Base-by-base conservation (phyloP, 495 filamentous ascomycete genomes). In the Hypoxylon rickii region DNA sequence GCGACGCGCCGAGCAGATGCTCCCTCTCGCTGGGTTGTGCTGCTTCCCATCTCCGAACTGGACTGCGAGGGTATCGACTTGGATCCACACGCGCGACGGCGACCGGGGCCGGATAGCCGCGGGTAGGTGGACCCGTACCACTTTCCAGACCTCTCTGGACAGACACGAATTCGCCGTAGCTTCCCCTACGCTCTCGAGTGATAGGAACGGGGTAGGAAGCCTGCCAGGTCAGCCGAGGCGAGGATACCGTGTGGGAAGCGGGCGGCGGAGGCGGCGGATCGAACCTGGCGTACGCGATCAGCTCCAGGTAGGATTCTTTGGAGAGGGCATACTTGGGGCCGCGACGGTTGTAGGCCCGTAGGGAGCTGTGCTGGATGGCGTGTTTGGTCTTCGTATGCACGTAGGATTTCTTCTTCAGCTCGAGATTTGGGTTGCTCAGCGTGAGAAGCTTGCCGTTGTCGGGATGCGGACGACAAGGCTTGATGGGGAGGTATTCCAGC, bases 391-490 rank as follows among this genome's bases (percentile, higher is more conserved):
- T 58, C 20, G 49, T 63, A 8, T 63, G 51, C 4, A 69, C 55
- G 19, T 69, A 67, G 2, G 64, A 67, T 18, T 55, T 59, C 54
- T 67, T 69, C 18, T 33, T 37, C 33, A 69, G 15, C 15, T 26
- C n/a, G 20, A 45, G 21, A 3, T 53, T 21, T 0, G 21, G 7
- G 18, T 55, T 47, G 1, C 61, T 43, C 29, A 70, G 64, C 12
- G 37, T 44, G 1, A 72, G 55, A 2, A 66, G 44, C 46, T 63
- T 63, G 7, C 53, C 61, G 32, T 69, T 69, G 41, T 72, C 65
- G 15, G 69, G 67, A 24, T 72, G 69, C 7, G 49, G n/a, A 6
- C 32, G 20, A 34, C 39, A 37, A 2, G 67, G 67, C 11, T 42
- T 47, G 45, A 70, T 72, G 0, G 67, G 69, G 18, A 72, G 53